Base-by-base conservation (phyloP, 2,329 filamentous ascomycete species). In the Phyllosticta citrichinensis region DNA sequence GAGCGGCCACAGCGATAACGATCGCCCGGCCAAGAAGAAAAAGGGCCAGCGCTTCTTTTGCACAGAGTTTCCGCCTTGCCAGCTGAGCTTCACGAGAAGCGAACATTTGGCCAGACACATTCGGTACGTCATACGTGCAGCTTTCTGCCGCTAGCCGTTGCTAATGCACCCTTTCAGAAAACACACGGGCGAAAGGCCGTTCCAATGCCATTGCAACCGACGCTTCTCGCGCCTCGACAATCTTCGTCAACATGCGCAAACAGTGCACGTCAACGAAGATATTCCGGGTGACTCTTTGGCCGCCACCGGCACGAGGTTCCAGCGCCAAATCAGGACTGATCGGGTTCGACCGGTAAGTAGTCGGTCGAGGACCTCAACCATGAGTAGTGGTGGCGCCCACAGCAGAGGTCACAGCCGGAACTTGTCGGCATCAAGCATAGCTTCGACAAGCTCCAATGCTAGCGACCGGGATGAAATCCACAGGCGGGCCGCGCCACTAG, bases 31-130 rank as follows among this genome's bases (percentile, higher is more conserved):
- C 58, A 96, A 95, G 77, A 97, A 97, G 82, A 97, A 96, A 77
- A 96, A 96, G 75, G 91, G 91, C 0, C 91, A 97, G 73, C 85
- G 91, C 54, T 99, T 99, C 75, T 97, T 93, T 75, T 99, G 94
- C 76, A 95, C 88, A 3, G 91, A 96, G 33, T 97, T 91, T 68
- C 93, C 93, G 25, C 92, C 92, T 3, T 99, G 94, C 75, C 92
- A 87, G 69, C 75, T 99, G 62, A 97, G 91, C 74, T 99, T 99
- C 71, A 97, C 94, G 0, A 81, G 94, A 64, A 97, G 93, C 70
- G 94, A 99, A 73, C 94, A 99, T 78, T 75, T 99, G 63, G 93
- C 93, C 17, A 84, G 94, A 57, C 94, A 99, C 70, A 97, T 99
- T 67, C 85, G 92, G 87, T 92, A 81, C 64, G 78, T 73, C 60